Conservation (phyloP, 106 monocot genomes). For the Acorus calamus region DNA sequence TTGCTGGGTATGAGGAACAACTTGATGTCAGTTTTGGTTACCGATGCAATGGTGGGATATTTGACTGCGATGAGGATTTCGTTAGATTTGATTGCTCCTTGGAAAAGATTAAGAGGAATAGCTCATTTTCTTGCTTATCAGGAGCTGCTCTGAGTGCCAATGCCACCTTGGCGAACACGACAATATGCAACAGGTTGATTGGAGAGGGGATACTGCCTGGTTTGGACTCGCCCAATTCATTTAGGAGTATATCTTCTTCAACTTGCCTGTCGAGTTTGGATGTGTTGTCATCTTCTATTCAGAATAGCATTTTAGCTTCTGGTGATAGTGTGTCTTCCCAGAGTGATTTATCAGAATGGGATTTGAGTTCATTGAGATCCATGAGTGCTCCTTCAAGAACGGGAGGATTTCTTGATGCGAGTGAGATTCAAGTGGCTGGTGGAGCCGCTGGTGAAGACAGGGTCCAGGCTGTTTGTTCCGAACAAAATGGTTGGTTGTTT, state of each 20-base stretch:
- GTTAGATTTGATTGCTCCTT: constrained; percentile 7
- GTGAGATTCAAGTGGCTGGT: constrained; percentile 14
- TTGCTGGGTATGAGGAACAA: constrained; percentile 4
- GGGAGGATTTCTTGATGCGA: constrained; percentile 10
- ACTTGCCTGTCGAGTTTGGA: constrained; percentile 9
- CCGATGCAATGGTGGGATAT: too few species aligned
- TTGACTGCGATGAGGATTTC: too few species aligned
- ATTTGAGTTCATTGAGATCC: neutral
- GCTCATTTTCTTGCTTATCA: constrained; percentile 8
- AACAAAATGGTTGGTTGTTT: constrained; percentile 20
- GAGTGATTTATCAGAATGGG: neutral
- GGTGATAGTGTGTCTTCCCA: constrained; percentile 1
- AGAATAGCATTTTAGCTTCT: neutral
- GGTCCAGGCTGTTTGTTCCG: constrained; percentile 22
- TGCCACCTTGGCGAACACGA: constrained; percentile 12
- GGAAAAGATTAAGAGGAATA: neutral
- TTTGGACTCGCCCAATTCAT: constrained; percentile 14
- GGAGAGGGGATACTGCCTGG: constrained; percentile 5
- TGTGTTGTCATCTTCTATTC: constrained; percentile 8
- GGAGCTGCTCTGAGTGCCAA: constrained; percentile 12
- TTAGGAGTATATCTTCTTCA: constrained; percentile 10
- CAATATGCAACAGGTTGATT: constrained; percentile 5
- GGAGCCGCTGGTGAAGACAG: constrained; percentile 20
- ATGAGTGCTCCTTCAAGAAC: constrained; percentile 8
- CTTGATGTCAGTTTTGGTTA: constrained; percentile 5